Conservation (phyloP, 805 yeast species). For the Barnettozyma salicaria region DNA sequence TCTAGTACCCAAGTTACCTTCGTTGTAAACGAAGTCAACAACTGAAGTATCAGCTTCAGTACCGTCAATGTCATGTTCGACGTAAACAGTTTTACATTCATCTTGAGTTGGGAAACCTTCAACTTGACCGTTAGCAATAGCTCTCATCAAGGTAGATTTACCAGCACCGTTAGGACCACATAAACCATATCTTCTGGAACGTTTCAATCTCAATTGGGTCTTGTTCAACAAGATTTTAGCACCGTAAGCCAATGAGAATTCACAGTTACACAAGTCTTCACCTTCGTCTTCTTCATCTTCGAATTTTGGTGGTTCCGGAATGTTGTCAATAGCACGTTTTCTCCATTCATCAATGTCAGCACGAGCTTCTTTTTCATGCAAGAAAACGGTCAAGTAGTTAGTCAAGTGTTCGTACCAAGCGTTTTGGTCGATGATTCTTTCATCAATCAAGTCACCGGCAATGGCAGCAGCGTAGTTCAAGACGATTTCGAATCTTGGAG, state of each 20-base stretch:
- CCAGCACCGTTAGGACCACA: slow-evolving; percentile 99
- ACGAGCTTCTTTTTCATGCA: slow-evolving; percentile 89
- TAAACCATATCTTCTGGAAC: slow-evolving; percentile 98
- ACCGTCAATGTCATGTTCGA: slow-evolving; percentile 99
- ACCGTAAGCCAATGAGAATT: slow-evolving; percentile 99
- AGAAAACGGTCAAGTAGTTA: slow-evolving; percentile 93
- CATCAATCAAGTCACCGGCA: slow-evolving; percentile 99
- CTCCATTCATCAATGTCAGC: slow-evolving; percentile 90
- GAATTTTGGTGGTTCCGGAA: slow-evolving; percentile 91
- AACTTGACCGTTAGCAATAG: slow-evolving; percentile 96
- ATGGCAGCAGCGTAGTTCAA: slow-evolving; percentile 84
- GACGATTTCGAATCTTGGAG: slow-evolving; percentile 73
- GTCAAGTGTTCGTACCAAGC: slow-evolving; percentile 86
- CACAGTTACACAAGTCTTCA: slow-evolving; percentile 99
- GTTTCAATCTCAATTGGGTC: slow-evolving; percentile 97
- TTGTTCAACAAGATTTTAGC: slow-evolving; percentile 99
- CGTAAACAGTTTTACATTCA: slow-evolving; percentile 98
- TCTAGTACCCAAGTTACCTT: slow-evolving; percentile 60
- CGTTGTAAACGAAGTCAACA: slow-evolving; percentile 82
- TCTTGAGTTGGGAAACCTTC: slow-evolving; percentile 99
- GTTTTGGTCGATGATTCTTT: slow-evolving; percentile 88
- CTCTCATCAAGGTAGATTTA: slow-evolving; percentile 97
- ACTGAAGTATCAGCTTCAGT: slow-evolving; percentile 95
- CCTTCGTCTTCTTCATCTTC: slow-evolving; percentile 98
- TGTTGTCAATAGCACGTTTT: slow-evolving; percentile 95